A percentile compares a stretch with the other conserved stretches of the same genome.
Evolutionary conservation across 2,329 filamentous ascomycete genomes (phyloP).

Genomic region (Fusarium siculi): DNA sequence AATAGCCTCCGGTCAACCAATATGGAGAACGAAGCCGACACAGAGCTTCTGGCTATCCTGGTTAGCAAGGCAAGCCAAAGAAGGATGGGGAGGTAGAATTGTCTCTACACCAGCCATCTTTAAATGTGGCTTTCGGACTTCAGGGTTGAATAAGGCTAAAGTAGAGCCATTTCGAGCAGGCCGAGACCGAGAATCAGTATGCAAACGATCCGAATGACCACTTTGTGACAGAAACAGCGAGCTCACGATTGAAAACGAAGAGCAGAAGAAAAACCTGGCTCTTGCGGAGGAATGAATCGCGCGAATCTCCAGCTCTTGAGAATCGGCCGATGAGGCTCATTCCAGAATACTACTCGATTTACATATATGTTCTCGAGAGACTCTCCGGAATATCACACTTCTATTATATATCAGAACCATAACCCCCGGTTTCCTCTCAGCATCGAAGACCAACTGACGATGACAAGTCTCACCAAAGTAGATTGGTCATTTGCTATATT

Average conservation of each 20-base stretch:
- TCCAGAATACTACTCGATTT: too few species aligned
- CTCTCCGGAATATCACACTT: neutral
- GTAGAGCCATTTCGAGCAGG: neutral
- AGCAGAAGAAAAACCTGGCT: neutral
- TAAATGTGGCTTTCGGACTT: neutral
- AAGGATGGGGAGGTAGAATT: too few species aligned
- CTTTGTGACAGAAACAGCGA: fast-evolving
- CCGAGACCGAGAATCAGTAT: neutral
- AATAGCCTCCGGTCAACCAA: neutral
- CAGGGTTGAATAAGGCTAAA: neutral
- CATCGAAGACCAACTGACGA: neutral
- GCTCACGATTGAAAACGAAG: fast-evolving
- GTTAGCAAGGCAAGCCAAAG: neutral
- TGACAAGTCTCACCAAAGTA: neutral
- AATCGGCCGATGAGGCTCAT: too few species aligned
- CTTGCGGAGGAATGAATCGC: neutral
- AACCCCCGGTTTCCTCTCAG: neutral
- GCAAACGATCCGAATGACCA: neutral
- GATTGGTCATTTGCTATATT: neutral
- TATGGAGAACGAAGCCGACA: neutral
- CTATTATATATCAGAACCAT: neutral
- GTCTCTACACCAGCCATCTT: too few species aligned
- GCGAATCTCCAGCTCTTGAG: too few species aligned
- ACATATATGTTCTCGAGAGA: neutral
- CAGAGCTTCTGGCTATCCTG: neutral